Base-by-base conservation (phyloP, 2,329 filamentous ascomycete species). In the Dendrostoma leiphaemia region DNA sequence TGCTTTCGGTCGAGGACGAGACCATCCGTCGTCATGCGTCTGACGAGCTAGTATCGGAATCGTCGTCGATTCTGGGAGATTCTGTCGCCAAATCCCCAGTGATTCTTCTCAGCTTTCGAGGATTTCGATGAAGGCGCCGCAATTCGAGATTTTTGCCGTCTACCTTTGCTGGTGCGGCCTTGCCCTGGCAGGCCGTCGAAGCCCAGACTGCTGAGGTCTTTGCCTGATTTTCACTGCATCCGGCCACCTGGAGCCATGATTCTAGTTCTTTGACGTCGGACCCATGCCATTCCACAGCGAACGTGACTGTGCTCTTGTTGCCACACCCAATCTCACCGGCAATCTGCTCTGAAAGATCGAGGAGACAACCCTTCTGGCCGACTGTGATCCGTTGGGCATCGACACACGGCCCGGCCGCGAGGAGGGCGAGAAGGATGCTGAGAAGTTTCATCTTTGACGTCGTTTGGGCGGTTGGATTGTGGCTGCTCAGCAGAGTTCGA, bases 1-100 rank as follows among this genome's bases (percentile, higher is more conserved):
- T 12, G n/a, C 32, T 40, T n/a, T 21, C 40, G 10, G 60, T 56
- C 32, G 64, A 54, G 38, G 40, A 51, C 28, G 34, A 45, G 43
- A 53, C 19, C 57, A 54, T 26, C 58, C 61, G 59, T n/a, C 57
- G 48, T 35, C 12, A 21, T 31, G 34, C 10, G 13, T 32, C 43
- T 31, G n/a, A n/a, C n/a, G n/a, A n/a, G n/a, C n/a, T 31, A 2
- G 19, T 12, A 21, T 38, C 19, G 37, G 28, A 21, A 15, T 32
- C 8, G 4, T 21, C 37, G 17, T 17, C 17, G 2, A 6, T 15
- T 17, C 19, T 17, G 12, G 19, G 6, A 17, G 21, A 21, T 35
- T 48, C 10, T 31, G 37, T 24, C 32, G 45, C 53, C 15, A 34
- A 19, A n/a, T 38, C 41, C 5, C 26, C 26, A 21, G 17, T 26